Base-by-base conservation (phyloP, 345 rosid genomes). In the Mercurialis annua region DNA sequence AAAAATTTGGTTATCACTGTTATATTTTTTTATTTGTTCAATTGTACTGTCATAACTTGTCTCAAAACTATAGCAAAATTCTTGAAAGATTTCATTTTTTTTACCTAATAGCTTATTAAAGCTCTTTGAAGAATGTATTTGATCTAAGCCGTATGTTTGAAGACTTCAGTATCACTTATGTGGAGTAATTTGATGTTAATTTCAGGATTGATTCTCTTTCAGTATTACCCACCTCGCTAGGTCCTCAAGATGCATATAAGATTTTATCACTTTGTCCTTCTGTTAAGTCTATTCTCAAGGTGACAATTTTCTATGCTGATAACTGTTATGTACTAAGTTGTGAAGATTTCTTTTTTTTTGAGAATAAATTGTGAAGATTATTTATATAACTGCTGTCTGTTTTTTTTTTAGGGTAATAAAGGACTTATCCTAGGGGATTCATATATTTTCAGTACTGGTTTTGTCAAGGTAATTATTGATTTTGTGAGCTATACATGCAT, bases 121-220 rank as follows among this genome's bases (percentile, higher is more conserved):
- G 58, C 61, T 36, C 47, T 54, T 29, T 14, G n/a, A n/a, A 24
- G 54, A 31, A 40, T 47, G 58, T 69, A 62, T 46, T 52, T 52
- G 34, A 9, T 53, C 30, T 62, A 23, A 44, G 33, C 62, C 54
- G 18, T 62, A 21, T 34, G 2, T 46, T 59, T 58, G 17, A 56
- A 29, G 55, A 31, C 15, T 24, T 23, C 31, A 11, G 20, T 10
- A 24, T 58, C 23, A 29, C 40, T 60, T 52, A 6, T 52, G 20
- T 75, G 64, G 64, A 74, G 60, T 71, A 62, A 76, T 73, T 67
- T 65, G 59, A 67, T 61, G 62, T 59, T 71, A 16, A 59, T 67
- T 85, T 82, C 87, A 93, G 99, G 99, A 83, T 93, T 59, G 96
- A 89, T 81, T 82, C 92, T 57, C 90, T 90, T 62, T 82, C 99